Evolutionary conservation across 371 early-diverging fungal genomes (phyloP), one percentile per base, ranked within the genome.

Genomic region (Circinella minor): DNA sequence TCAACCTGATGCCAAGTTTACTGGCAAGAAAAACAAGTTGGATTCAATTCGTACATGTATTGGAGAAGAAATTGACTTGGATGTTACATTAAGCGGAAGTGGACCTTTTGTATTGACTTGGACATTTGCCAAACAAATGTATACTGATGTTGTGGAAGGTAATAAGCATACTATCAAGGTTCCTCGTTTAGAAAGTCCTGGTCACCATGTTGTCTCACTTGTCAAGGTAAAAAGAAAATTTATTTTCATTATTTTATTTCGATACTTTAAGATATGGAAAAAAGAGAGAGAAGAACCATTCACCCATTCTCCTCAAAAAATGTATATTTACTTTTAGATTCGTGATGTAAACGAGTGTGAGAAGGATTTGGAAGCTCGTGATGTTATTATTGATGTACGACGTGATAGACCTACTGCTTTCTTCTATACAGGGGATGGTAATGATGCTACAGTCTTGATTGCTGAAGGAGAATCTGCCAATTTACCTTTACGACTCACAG

Each of bases 1-100:
- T 68, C 85, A 85, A 66, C 85, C 85, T 15, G 77, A 82, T 61
- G 85, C 85, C 46, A 67, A 71, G n/a, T 85, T 85, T 63, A 75
- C 38, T n/a, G 69, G 65, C 17, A 54, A 61, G 59, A 65, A 18
- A 43, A 51, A 51, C 13, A 37, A 46, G 8, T 38, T 67, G 8
- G 63, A 71, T 20, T n/a, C 75, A 11, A 59, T 77, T 7, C 77
- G 79, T 15, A 82, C 81, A 0, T 85, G 85, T 68, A 66, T 82
- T 47, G 82, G 82, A 27, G 80, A 85, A 65, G 69, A 72, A 9
- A 47, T 81, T 13, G 69, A 69, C 34, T 69, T 81, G 9, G 74
- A 78, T 61, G 80, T 82, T 17, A 77, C 82, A 10, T 66, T 85
- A 38, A 71, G 74, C 20, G 85, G 85, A 43, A 74, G 77, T 37